phyloP scores from a whole-genome alignment of 768 basidiomycete genomes.

The Tylopilus balloui region DNA sequence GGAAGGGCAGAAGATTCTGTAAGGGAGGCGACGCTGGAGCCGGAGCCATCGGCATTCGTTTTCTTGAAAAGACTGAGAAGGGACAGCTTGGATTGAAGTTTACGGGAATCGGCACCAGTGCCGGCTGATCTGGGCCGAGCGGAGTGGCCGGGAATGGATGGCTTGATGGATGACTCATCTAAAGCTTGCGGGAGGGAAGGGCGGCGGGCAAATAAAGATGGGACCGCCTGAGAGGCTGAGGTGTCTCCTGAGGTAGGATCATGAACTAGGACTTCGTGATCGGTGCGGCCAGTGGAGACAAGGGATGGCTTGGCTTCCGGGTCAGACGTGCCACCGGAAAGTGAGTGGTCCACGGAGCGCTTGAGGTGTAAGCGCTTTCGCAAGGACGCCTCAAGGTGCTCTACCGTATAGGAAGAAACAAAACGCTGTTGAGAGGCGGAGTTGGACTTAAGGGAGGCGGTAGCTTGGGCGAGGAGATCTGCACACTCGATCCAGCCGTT shows the following conservation, averaged over 20 bases:
- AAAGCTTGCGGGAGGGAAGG: conserved; percentile 66
- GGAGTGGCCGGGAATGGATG: conserved; percentile 29
- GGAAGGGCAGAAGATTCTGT: conserved; percentile 28
- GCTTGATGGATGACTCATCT: conserved; percentile 33
- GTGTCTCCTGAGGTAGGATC: conserved; percentile 4
- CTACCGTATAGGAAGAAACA: conserved; percentile 22
- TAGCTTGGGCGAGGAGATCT: conserved; percentile 64
- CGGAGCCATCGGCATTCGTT: conserved; percentile 36
- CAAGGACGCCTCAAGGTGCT: conserved; percentile 29
- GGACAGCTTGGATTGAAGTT: conserved; percentile 67
- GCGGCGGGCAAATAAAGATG: conserved; percentile 42
- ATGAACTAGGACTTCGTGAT: conserved; percentile 10
- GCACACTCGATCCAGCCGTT: conserved; percentile 81
- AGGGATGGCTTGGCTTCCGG: conserved; percentile 23
- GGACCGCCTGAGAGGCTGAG: neutral
- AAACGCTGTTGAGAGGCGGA: conserved; percentile 15
- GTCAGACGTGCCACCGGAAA: conserved; percentile 37
- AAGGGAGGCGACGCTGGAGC: conserved; percentile 32
- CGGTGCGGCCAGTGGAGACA: conserved; percentile 9
- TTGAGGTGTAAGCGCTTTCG: conserved; percentile 64
- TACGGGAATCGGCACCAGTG: conserved; percentile 55
- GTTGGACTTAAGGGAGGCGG: conserved; percentile 27
- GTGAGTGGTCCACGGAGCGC: conserved; percentile 71
- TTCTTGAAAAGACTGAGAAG: conserved; percentile 73
- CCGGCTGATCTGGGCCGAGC: conserved; percentile 72